phyloP scores from a whole-genome alignment of 2,329 filamentous ascomycete genomes.

The Sphaceloma murrayae region DNA sequence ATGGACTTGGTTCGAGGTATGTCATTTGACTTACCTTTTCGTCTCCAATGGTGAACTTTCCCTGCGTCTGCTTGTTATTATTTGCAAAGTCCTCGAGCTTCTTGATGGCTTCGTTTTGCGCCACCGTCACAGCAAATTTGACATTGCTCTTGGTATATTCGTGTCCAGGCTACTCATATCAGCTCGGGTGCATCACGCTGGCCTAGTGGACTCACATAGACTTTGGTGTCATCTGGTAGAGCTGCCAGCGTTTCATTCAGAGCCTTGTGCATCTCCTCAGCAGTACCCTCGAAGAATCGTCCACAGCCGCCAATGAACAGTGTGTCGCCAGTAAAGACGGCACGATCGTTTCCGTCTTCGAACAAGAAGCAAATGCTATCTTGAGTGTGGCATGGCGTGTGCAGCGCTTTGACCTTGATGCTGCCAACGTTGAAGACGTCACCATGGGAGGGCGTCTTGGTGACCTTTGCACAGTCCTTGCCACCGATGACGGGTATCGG shows the following conservation, averaged over 20 bases:
- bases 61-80: slow-evolving; percentile 77
- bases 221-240: slow-evolving; percentile 80
- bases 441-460: slow-evolving; percentile 62
- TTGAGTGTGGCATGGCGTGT: slow-evolving; percentile 96
- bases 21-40: slow-evolving; percentile 60
- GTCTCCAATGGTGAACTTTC: slow-evolving; percentile 91
- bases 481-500: slow-evolving; percentile 75
- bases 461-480: slow-evolving; percentile 73
- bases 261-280: slow-evolving; percentile 84
- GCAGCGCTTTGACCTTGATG: slow-evolving; percentile 75
- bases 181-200: not conserved
- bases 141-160: slow-evolving; percentile 98
- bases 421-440: slow-evolving; percentile 73
- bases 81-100: slow-evolving; percentile 68
- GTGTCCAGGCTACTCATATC: slow-evolving; percentile 62
- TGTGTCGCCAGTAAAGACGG: slow-evolving; percentile 92
- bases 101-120: slow-evolving; percentile 65
- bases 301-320: slow-evolving; percentile 93
- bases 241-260: slow-evolving; percentile 74
- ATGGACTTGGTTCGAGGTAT: not conserved
- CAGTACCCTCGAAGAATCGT: slow-evolving; percentile 86
- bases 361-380: slow-evolving; percentile 95
- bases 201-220: slow-evolving; percentile 56
- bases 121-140: slow-evolving; percentile 70
- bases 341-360: slow-evolving; percentile 67